These are phyloP conservation scores for Vanderwaltozyma tropicalis DNA, from an alignment of 805 yeast genomes.

Conservation along the genomic window DNA sequence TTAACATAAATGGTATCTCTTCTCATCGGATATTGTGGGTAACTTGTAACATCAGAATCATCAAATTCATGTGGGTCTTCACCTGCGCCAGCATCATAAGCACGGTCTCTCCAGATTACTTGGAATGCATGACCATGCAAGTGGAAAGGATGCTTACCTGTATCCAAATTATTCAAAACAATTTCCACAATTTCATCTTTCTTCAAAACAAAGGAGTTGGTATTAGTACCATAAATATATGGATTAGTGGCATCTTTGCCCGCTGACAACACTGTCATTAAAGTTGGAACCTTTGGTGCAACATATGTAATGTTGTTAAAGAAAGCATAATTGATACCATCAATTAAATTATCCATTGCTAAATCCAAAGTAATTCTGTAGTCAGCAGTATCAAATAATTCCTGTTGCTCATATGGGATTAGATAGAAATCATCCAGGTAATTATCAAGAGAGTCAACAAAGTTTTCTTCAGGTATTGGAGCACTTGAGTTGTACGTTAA, in stretches of 20 bases:
- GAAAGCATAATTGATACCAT: constrained; percentile 94
- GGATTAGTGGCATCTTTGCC: constrained; percentile 48
- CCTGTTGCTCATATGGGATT: constrained; percentile 49
- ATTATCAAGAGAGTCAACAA: constrained; percentile 38
- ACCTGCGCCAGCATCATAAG: constrained; percentile 41
- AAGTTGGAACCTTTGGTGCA: constrained; percentile 76
- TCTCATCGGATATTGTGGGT: constrained; percentile 49
- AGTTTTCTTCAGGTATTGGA: constrained; percentile 29
- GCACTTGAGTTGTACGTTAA: constrained; percentile 46
- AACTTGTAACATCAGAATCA: constrained; percentile 41
- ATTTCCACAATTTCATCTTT: constrained; percentile 56
- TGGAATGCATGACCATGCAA: constrained; percentile 87
- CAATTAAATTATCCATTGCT: constrained; percentile 68
- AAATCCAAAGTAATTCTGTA: constrained; percentile 60
- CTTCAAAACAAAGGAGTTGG: constrained; percentile 60
- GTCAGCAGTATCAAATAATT: constrained; percentile 57
- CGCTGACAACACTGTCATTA: constrained; percentile 68
- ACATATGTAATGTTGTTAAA: constrained; percentile 79
- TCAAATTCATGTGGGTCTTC: constrained; percentile 46
- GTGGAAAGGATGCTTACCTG: constrained; percentile 97
- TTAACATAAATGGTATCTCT: constrained; percentile 67
- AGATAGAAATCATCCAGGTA: constrained; percentile 72
- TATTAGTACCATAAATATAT: constrained; percentile 63
- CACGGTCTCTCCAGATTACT: constrained; percentile 59
- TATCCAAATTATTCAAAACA: constrained; percentile 74